Evolutionary conservation across 2,329 filamentous ascomycete species (phyloP).

Genomic region (Claviceps digitariae): DNA sequence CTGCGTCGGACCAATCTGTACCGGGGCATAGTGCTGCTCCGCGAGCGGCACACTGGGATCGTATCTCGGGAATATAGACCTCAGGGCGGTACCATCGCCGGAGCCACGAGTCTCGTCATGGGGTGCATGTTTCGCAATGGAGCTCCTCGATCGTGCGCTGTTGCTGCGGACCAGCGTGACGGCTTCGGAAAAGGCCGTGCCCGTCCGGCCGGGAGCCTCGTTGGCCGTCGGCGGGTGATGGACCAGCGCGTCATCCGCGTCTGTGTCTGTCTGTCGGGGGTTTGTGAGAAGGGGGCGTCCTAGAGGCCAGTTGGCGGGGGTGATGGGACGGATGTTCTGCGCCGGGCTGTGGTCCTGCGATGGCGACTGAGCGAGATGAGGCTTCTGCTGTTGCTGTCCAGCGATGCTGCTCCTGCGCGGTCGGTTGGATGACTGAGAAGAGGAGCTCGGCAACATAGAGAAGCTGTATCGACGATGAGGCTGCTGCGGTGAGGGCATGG

Average conservation of each 20-base stretch:
- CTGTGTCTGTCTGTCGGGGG: no score
- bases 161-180: conserved; percentile 31
- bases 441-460: conserved; percentile 44
- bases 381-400: conserved; percentile 9
- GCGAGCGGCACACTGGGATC: conserved; percentile 52
- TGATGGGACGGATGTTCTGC: neutral
- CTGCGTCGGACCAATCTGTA: conserved; percentile 47
- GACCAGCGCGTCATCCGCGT: no score
- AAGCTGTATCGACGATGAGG: conserved; percentile 17
- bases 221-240: no score
- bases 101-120: conserved; percentile 19
- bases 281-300: no score
- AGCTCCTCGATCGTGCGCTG: conserved; percentile 38
- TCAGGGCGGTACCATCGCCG: conserved; percentile 27
- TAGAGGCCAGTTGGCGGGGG: no score
- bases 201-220: conserved; percentile 14
- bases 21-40: conserved; percentile 58
- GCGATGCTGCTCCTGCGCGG: conserved; percentile 8
- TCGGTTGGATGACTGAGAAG: conserved; percentile 13
- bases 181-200: conserved; percentile 38
- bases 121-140: conserved; percentile 42
- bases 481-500: neutral
- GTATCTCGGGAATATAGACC: conserved; percentile 66
- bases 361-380: conserved; percentile 22
- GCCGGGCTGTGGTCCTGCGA: conserved; percentile 19